Evolutionary conservation across 1,284 basidiomycete genomes (phyloP).

Genomic region (Ustilago esculenta): DNA sequence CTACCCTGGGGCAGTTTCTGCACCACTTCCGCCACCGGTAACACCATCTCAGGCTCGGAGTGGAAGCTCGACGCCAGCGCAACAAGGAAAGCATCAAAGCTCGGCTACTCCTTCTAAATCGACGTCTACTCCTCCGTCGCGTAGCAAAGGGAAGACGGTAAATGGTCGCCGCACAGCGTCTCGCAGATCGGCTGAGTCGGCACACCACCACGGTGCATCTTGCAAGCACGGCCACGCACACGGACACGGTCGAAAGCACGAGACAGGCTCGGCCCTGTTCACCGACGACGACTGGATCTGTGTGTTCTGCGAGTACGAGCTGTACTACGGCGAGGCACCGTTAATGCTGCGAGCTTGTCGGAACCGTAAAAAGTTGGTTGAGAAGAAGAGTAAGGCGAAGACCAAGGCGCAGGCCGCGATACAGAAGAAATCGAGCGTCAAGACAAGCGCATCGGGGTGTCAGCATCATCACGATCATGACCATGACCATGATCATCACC

Average conservation of each 20-base stretch:
- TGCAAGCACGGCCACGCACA: slow-evolving; percentile 23
- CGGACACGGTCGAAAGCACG: slow-evolving; percentile 4
- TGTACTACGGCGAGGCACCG: slow-evolving; percentile 66
- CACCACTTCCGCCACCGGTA: not conserved
- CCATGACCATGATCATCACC: slow-evolving; percentile 15
- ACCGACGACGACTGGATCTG: slow-evolving; percentile 63
- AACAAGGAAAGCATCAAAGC: not conserved
- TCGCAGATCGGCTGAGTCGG: slow-evolving; percentile 61
- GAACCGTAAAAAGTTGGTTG: slow-evolving; percentile 64
- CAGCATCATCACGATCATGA: slow-evolving; percentile 13
- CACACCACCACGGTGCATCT: slow-evolving; percentile 30
- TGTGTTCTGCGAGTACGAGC: slow-evolving; percentile 67
- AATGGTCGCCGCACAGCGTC: slow-evolving; percentile 5
- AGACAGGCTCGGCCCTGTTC: slow-evolving; percentile 38
- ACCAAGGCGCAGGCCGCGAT: slow-evolving; percentile 48
- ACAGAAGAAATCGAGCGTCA: slow-evolving; percentile 5
- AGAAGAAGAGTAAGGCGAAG: slow-evolving; percentile 58
- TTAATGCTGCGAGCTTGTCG: slow-evolving; percentile 57
- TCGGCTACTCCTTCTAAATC: not conserved
- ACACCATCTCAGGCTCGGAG: not conserved
- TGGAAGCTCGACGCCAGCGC: slow-evolving; percentile 4
- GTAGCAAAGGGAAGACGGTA: slow-evolving; percentile 3
- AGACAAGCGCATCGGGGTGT: not conserved
- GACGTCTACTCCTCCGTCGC: not conserved
- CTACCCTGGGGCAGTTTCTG: not conserved